Base-by-base conservation (phyloP, 2,329 filamentous ascomycete genomes). In the Ascochyta koolunga region DNA sequence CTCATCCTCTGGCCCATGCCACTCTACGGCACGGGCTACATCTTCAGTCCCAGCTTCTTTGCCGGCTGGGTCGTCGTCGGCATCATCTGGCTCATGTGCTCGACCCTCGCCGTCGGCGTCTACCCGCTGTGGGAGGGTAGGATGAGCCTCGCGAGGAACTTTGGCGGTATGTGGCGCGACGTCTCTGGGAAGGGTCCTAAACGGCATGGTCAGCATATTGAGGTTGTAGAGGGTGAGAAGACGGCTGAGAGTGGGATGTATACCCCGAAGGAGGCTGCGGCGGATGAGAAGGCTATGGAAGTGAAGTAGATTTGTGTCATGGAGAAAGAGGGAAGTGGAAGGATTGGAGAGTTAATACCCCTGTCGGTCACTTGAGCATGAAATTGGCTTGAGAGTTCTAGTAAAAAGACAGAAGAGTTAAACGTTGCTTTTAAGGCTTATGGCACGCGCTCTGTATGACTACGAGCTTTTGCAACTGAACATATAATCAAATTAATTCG, bases 1-100 rank as follows among this genome's bases (percentile, higher is more conserved):
- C 78, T 96, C 0, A 80, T 96, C 1, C 82, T 96, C 15, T 96
- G 92, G 91, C 92, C 92, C 0, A 93, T 96, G 83, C 92, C 92
- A 0, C 86, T 96, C 82, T 96, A 95, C 68, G 92, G 91, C 16
- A 82, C 83, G 0, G 84, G 84, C 0, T 96, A 96, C 70, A 84
- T 96, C 54, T 96, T 95, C 76, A 86, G 82, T 71, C 88, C 89
- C 77, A 80, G 79, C 5, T 95, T 95, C 79, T 95, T 93, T 76
- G 89, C 89, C 0, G 89, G 89, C 42, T 93, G 89, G 89, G 85
- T 92, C 11, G 80, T 85, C 1, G 70, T 74, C 3, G 71, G 71
- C 10, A 89, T 95, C 50, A 81, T 93, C 41, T 93, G 90, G 90
- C 81, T 93, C 55, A 89, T 92, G 73, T 85, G 84, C 64, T 89